Percentiles rank a stretch among this genome's conserved stretches.
Evolutionary conservation across 257 asterid species (phyloP).

Genomic region (Solanum rostratum): DNA sequence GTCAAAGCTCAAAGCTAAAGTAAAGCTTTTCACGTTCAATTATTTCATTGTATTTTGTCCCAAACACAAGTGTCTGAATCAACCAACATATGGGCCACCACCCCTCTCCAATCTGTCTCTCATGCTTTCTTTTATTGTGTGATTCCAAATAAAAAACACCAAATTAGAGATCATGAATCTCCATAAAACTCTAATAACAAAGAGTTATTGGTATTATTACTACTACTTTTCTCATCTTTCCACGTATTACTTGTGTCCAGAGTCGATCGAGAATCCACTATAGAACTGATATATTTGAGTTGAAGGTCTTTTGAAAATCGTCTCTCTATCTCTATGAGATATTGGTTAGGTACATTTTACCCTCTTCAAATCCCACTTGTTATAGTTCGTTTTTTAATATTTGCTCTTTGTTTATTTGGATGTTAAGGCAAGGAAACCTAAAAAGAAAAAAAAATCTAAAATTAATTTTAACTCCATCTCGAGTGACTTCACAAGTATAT

Average conservation of each 20-base stretch:
- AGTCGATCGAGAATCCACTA: not conserved
- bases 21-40: conserved; percentile 50
- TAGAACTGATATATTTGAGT: too few species aligned
- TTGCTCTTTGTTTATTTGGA: not conserved
- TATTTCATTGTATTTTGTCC: conserved; percentile 51
- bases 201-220: not conserved
- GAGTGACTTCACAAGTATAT: too few species aligned
- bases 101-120: conserved; percentile 43
- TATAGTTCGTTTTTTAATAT: not conserved
- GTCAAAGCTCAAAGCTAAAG: conserved; percentile 39
- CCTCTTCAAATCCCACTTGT: too few species aligned
- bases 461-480: too few species aligned
- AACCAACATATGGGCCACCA: conserved; percentile 55
- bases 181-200: not conserved
- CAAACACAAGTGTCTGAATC: conserved; percentile 25
- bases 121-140: conserved; percentile 15
- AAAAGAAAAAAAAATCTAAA: not conserved
- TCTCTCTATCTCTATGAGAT: too few species aligned
- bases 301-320: too few species aligned
- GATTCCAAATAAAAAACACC: not conserved
- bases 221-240: not conserved
- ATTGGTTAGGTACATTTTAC: too few species aligned
- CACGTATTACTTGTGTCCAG: not conserved
- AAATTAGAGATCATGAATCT: conserved; percentile 48
- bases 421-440: not conserved